Evolutionary conservation across 805 yeast species (phyloP).

Genomic region (Candida hispaniensis): DNA sequence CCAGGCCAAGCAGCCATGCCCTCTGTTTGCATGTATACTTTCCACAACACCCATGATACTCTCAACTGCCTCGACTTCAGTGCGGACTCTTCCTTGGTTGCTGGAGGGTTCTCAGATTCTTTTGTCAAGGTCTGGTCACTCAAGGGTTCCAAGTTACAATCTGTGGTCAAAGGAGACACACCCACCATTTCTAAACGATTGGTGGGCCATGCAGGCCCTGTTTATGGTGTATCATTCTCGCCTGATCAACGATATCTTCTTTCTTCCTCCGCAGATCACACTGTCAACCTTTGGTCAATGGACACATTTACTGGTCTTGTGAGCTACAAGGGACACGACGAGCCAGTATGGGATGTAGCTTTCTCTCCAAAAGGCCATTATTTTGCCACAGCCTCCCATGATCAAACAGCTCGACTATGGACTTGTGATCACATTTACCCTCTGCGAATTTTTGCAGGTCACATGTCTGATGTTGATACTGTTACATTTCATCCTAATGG

Average conservation of each 20-base stretch:
- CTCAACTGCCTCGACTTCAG: slow-evolving; percentile 81
- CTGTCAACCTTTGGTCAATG: slow-evolving; percentile 86
- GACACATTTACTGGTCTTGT: slow-evolving; percentile 86
- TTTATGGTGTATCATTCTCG: slow-evolving; percentile 78
- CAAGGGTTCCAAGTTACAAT: slow-evolving; percentile 71
- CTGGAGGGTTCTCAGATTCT: slow-evolving; percentile 92
- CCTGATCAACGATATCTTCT: slow-evolving; percentile 79
- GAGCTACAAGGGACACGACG: slow-evolving; percentile 90
- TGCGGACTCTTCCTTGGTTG: slow-evolving; percentile 74
- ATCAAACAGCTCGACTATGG: slow-evolving; percentile 96
- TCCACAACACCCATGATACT: slow-evolving; percentile 87
- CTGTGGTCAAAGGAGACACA: slow-evolving; percentile 27
- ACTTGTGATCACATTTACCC: slow-evolving; percentile 97
- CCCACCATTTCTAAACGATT: slow-evolving; percentile 36
- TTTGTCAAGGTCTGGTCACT: slow-evolving; percentile 86
- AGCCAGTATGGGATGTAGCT: slow-evolving; percentile 95
- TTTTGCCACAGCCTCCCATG: slow-evolving; percentile 96
- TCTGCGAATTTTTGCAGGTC: slow-evolving; percentile 92
- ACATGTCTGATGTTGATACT: slow-evolving; percentile 89
- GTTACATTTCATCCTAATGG: slow-evolving; percentile 96
- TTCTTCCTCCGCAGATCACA: slow-evolving; percentile 82
- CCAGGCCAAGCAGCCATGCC: slow-evolving; percentile 67
- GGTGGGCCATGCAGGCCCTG: slow-evolving; percentile 91
- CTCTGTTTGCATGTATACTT: slow-evolving; percentile 94
- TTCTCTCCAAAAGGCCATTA: slow-evolving; percentile 94